Conservation (phyloP, 352 stramenopile species). For the Phytophthora tentaculata region DNA sequence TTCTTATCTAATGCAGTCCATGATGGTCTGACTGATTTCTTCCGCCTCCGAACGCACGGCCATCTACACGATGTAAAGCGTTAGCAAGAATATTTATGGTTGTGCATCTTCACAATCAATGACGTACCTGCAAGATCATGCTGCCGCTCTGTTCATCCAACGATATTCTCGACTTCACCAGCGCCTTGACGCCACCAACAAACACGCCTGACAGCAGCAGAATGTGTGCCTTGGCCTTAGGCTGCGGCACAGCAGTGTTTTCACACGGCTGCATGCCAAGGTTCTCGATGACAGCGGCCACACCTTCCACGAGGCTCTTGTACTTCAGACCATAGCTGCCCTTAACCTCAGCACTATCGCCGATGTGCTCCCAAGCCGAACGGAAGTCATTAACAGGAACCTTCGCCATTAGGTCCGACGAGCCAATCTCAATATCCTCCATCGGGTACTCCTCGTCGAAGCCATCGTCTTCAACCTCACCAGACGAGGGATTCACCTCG, state of each 20-base stretch:
- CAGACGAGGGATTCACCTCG: conserved; percentile 95
- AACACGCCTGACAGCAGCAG: conserved; percentile 97
- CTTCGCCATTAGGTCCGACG: conserved; percentile 98
- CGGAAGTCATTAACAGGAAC: conserved; percentile 96
- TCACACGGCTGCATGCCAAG: conserved; percentile 98
- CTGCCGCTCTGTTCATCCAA: conserved; percentile 90
- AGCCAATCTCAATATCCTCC: conserved; percentile 96
- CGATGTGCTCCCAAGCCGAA: conserved; percentile 95
- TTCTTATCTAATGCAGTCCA: conserved; percentile 96
- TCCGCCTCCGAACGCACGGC: conserved; percentile 95
- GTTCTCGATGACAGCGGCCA: conserved; percentile 96
- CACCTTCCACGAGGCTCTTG: conserved; percentile 96
- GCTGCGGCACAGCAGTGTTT: conserved; percentile 89
- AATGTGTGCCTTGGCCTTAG: conserved; percentile 95
- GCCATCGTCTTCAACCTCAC: conserved; percentile 88
- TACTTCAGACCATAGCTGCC: conserved; percentile 97
- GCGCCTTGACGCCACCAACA: conserved; percentile 93
- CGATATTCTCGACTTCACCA: conserved; percentile 96
- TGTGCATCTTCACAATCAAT: not conserved
- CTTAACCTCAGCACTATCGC: conserved; percentile 94
- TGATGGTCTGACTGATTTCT: conserved; percentile 95
- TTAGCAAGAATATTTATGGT: conserved; percentile 6
- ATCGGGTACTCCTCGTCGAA: conserved; percentile 99
- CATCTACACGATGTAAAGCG: conserved; percentile 80
- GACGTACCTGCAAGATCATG: conserved; percentile 90